Conservation (phyloP, 2,329 filamentous ascomycete genomes). For the Sarocladiaceae sp. region DNA sequence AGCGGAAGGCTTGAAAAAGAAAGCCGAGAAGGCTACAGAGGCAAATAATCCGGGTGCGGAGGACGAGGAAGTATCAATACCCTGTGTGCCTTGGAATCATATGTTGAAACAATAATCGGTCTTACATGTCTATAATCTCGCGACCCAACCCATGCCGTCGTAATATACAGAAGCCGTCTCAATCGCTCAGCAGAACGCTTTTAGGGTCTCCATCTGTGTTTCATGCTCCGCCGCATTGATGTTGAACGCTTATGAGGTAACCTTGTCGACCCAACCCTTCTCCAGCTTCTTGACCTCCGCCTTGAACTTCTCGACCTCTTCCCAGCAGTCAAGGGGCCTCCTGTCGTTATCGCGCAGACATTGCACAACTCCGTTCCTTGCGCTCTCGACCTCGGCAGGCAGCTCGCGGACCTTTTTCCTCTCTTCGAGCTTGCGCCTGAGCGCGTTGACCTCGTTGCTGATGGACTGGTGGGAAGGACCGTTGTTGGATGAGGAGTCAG, state of each 20-base stretch:
- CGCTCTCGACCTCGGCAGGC: conserved; percentile 68
- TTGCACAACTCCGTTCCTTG: conserved; percentile 70
- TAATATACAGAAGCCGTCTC: conserved; percentile 9
- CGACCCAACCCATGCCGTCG: neutral
- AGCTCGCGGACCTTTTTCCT: conserved; percentile 63
- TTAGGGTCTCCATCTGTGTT: neutral
- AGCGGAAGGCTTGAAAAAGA: conserved; percentile 52
- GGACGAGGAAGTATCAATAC: conserved; percentile 4
- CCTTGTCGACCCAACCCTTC: conserved; percentile 81
- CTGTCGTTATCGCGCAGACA: conserved; percentile 83
- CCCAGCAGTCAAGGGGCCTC: conserved; percentile 88
- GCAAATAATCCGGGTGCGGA: neutral
- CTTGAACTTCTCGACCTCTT: conserved; percentile 89
- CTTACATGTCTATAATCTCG: conserved; percentile 1
- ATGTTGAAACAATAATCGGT: neutral
- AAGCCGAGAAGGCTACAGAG: conserved; percentile 31
- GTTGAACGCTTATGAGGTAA: conserved; percentile 52
- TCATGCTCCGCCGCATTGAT: too few species aligned
- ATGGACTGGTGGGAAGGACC: conserved; percentile 42
- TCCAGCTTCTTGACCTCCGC: conserved; percentile 82
- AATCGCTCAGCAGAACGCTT: conserved; percentile 11
- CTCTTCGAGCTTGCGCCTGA: conserved; percentile 56
- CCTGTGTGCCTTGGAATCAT: neutral
- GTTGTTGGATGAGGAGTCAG: conserved; percentile 36
- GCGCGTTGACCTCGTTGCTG: conserved; percentile 53